These are phyloP conservation scores for Pharnaceum exiguum DNA, from an alignment of 148 eudicot species.

Conservation along the genomic window DNA sequence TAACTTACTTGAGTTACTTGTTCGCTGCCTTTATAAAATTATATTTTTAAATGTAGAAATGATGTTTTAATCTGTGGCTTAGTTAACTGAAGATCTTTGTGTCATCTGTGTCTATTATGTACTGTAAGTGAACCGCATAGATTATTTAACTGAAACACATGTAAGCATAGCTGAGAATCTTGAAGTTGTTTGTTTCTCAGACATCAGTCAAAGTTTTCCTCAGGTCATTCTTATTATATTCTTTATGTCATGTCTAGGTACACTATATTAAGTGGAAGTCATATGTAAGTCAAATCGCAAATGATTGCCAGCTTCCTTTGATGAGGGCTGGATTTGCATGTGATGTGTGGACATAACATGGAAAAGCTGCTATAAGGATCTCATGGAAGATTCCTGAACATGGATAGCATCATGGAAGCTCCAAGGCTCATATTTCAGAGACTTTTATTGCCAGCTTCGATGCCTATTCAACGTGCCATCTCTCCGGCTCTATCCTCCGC, in stretches of 20 bases:
- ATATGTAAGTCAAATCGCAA: slow-evolving; percentile 23
- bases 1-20: too few species aligned
- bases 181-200: slow-evolving; percentile 4
- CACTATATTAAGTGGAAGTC: slow-evolving; percentile 7
- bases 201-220: slow-evolving; percentile 12
- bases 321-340: slow-evolving; percentile 20
- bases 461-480: slow-evolving; percentile 7
- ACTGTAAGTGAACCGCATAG: background rate
- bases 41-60: too few species aligned
- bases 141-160: background rate
- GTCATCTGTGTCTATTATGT: slow-evolving; percentile 3
- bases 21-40: too few species aligned
- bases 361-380: slow-evolving; percentile 26
- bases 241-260: slow-evolving; percentile 8
- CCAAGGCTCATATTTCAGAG: background rate
- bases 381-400: slow-evolving; percentile 19
- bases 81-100: background rate
- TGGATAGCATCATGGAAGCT: slow-evolving; percentile 19
- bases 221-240: background rate
- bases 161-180: background rate
- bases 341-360: slow-evolving; percentile 23
- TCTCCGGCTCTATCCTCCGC: slow-evolving; percentile 13
- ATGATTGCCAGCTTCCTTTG: slow-evolving; percentile 24
- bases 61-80: background rate
- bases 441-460: slow-evolving; percentile 1